Conservation (phyloP, 192 early-diverging fungal genomes). For the Chytriomyces sp. region DNA sequence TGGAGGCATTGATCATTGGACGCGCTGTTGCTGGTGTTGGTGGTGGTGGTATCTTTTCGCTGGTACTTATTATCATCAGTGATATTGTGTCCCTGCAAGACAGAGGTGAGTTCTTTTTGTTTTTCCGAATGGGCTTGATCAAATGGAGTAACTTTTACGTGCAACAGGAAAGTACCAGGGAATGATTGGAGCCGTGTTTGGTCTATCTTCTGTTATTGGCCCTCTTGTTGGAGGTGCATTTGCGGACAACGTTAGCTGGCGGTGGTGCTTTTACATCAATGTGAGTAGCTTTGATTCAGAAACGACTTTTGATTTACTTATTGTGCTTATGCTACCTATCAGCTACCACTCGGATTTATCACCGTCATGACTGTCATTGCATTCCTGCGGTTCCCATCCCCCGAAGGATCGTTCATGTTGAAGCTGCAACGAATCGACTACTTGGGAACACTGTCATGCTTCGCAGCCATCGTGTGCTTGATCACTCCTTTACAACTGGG, state of each 20-base stretch:
- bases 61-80: conserved; percentile 52
- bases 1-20: conserved; percentile 65
- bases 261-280: conserved; percentile 68
- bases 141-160: too few species aligned
- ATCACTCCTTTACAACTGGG: conserved; percentile 79
- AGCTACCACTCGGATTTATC: conserved; percentile 74
- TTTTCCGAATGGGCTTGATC: too few species aligned
- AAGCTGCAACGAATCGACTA: conserved; percentile 73
- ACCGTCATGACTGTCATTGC: conserved; percentile 61
- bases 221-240: conserved; percentile 88
- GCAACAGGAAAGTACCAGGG: conserved; percentile 63
- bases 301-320: conserved; percentile 35
- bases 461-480: conserved; percentile 59
- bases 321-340: conserved; percentile 69
- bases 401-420: conserved; percentile 50
- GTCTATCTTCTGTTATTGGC: conserved; percentile 78
- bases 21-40: conserved; percentile 48
- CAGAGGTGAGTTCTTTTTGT: conserved; percentile 63
- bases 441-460: conserved; percentile 60
- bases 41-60: conserved; percentile 43
- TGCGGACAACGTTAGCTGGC: conserved; percentile 59
- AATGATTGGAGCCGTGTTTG: conserved; percentile 80
- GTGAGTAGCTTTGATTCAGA: conserved; percentile 32
- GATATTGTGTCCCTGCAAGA: conserved; percentile 77
- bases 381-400: conserved; percentile 57